Evolutionary conservation across 1,139 yeast species (phyloP).

Genomic region (Geotrichum europaeum): DNA sequence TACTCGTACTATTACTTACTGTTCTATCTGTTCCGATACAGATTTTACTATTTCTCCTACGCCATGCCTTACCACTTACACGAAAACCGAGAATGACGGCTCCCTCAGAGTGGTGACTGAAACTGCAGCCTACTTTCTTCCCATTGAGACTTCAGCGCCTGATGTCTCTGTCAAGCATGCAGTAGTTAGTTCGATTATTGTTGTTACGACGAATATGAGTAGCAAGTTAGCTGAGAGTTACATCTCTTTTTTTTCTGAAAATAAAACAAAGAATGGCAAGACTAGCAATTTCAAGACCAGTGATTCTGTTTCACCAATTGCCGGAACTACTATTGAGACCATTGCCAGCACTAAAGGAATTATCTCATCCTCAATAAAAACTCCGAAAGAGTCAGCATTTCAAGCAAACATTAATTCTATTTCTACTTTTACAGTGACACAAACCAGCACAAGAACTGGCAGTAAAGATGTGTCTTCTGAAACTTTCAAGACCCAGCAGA

Average conservation of each 20-base stretch:
- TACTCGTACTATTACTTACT: background rate
- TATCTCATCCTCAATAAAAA: no score
- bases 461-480: no score
- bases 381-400: no score
- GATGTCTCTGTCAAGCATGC: background rate
- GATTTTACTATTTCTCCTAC: background rate
- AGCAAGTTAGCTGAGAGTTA: background rate
- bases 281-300: background rate
- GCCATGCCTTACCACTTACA: background rate
- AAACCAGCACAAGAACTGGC: no score
- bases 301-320: background rate
- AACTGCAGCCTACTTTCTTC: background rate
- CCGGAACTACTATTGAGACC: background rate
- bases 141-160: background rate
- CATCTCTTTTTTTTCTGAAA: background rate
- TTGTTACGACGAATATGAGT: background rate
- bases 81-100: background rate
- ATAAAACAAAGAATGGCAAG: background rate
- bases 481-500: no score
- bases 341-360: no score
- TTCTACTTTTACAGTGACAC: no score
- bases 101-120: background rate
- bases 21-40: background rate
- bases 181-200: background rate
- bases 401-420: no score